phyloP scores from a whole-genome alignment of 192 early-diverging fungal species.

The Chytriomyces sp. region DNA sequence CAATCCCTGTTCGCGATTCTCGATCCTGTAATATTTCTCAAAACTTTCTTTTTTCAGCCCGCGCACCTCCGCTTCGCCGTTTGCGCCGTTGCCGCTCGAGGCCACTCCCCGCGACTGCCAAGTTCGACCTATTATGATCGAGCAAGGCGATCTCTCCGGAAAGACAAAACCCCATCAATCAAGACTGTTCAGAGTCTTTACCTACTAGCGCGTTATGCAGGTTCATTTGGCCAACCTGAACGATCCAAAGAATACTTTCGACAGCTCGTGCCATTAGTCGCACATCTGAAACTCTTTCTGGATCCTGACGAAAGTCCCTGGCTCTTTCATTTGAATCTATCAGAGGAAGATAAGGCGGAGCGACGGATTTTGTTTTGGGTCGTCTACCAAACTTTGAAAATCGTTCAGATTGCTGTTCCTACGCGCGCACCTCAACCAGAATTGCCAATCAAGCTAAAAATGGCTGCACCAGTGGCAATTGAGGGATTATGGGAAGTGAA shows the following conservation, averaged over 20 bases:
- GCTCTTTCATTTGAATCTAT: not conserved
- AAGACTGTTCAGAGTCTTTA: conserved; percentile 2
- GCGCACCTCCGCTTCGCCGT: not conserved
- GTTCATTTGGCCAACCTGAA: not conserved
- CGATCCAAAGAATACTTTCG: not conserved
- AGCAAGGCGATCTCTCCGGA: conserved; percentile 2
- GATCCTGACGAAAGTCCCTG: conserved; percentile 16
- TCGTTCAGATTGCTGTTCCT: not conserved
- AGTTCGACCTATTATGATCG: not conserved
- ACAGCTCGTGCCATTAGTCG: not conserved
- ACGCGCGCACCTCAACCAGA: not conserved
- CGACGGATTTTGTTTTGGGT: conserved; percentile 3
- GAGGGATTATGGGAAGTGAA: not conserved
- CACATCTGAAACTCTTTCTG: not conserved
- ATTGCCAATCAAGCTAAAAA: not conserved
- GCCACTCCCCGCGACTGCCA: not conserved
- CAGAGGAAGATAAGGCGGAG: not conserved
- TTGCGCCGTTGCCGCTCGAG: conserved; percentile 12
- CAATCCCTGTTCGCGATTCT: not conserved
- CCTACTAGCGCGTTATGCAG: not conserved
- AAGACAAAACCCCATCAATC: not conserved
- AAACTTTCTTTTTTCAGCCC: conserved; percentile 2
- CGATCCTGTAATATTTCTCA: not conserved
- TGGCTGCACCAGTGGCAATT: not conserved
- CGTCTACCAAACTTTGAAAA: not conserved